Percentiles rank a stretch among this genome's conserved stretches.
These are phyloP conservation scores for Sugiyamaella neomexicana DNA, from an alignment of 1,139 yeast genomes.

Conservation along the genomic window DNA sequence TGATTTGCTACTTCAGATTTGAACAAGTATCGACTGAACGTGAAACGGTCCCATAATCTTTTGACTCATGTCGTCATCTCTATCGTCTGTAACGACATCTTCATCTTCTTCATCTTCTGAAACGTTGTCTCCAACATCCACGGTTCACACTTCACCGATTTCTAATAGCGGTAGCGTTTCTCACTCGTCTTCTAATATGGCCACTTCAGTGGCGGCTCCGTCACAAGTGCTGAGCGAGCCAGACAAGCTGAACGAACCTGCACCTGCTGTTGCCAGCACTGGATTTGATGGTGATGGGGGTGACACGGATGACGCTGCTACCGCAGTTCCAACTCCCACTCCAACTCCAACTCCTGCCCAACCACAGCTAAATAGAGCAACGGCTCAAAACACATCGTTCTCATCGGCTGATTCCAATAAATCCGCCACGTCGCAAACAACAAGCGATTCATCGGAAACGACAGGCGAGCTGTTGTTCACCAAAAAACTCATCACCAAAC, in stretches of 20 bases:
- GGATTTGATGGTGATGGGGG: background rate
- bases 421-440: conserved; percentile 7
- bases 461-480: conserved; percentile 23
- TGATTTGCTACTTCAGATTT: too few relatives aligned
- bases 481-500: conserved; percentile 24
- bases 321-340: conserved; percentile 3
- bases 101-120: conserved; percentile 10
- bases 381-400: conserved; percentile 10
- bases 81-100: conserved; percentile 5
- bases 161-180: conserved; percentile 6
- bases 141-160: conserved; percentile 23
- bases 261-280: background rate
- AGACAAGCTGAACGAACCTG: background rate
- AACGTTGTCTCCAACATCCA: conserved; percentile 16
- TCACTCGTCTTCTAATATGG: conserved; percentile 2
- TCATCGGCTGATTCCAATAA: conserved; percentile 11
- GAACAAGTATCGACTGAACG: too few relatives aligned
- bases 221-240: background rate
- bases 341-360: conserved; percentile 2
- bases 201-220: background rate
- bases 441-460: conserved; percentile 3
- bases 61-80: conserved; percentile 10
- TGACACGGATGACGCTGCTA: background rate
- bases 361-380: conserved; percentile 3
- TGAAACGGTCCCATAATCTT: conserved; percentile 5